Evolutionary conservation across 768 basidiomycete species (phyloP).

Genomic region (Boletus rubescentipes): DNA sequence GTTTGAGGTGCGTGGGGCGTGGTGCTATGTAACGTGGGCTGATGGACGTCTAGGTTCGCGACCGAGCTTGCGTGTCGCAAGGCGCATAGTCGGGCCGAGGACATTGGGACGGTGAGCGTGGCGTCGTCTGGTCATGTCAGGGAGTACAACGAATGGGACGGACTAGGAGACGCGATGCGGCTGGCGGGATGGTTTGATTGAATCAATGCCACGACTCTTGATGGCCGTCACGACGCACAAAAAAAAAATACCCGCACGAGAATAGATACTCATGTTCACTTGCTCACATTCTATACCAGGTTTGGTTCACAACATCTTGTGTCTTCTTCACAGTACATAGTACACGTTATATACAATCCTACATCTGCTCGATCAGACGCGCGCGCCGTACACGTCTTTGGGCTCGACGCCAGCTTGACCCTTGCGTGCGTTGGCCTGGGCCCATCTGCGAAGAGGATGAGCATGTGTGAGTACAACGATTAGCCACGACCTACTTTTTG

Average conservation of each 20-base stretch:
- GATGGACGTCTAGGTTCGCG: conserved; percentile 57
- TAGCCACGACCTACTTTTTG: conserved; percentile 69
- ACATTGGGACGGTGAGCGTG: conserved; percentile 1
- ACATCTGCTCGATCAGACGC: conserved; percentile 41
- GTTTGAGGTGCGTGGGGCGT: conserved; percentile 53
- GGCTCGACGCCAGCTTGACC: conserved; percentile 77
- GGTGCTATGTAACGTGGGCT: conserved; percentile 9
- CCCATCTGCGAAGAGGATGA: conserved; percentile 57
- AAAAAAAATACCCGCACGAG: conserved; percentile 10
- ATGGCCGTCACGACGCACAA: background rate
- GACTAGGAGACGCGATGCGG: conserved; percentile 71
- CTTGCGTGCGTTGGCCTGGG: conserved; percentile 80
- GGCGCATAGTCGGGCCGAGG: conserved; percentile 32
- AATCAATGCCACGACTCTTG: conserved; percentile 3
- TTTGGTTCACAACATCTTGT: no score
- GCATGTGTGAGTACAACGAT: background rate
- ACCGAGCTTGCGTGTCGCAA: conserved; percentile 81
- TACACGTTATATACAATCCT: no score
- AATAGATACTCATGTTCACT: background rate
- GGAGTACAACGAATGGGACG: conserved; percentile 59
- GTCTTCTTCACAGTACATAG: background rate
- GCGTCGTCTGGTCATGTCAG: conserved; percentile 15
- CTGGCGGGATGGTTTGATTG: conserved; percentile 74
- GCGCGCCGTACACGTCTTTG: conserved; percentile 76
- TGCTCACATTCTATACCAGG: no score